Evolutionary conservation across 257 asterid species (phyloP).

Genomic region (Echites panduratus): DNA sequence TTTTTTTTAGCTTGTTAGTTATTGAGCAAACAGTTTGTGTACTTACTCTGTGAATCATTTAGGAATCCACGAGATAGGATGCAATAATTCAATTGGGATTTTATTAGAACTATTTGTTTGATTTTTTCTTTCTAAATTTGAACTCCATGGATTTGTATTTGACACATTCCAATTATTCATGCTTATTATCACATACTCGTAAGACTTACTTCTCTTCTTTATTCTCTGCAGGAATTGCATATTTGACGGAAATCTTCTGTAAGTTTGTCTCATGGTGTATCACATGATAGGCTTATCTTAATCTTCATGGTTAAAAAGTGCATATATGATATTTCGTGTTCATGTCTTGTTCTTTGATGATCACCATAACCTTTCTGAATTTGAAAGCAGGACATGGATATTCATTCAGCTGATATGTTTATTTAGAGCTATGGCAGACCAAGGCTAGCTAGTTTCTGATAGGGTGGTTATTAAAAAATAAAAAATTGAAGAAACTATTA

Average conservation of each 20-base stretch:
- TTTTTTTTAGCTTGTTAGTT: neutral
- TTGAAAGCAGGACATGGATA: neutral
- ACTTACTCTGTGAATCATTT: neutral
- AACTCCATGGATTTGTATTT: neutral
- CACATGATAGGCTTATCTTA: slow-evolving; percentile 8
- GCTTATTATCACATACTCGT: neutral
- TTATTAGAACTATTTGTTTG: neutral
- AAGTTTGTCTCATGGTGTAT: slow-evolving; percentile 41
- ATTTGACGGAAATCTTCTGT: slow-evolving; percentile 90
- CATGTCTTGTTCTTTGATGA: neutral
- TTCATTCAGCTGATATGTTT: neutral
- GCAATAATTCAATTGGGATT: neutral
- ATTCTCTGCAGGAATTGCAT: slow-evolving; percentile 52
- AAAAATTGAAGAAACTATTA: neutral
- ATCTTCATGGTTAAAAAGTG: neutral
- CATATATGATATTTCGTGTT: neutral
- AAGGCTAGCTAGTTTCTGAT: neutral
- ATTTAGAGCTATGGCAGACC: neutral
- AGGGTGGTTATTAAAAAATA: neutral
- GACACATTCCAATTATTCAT: neutral
- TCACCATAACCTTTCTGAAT: neutral
- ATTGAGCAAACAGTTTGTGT: neutral
- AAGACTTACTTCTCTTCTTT: neutral
- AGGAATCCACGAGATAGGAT: neutral
- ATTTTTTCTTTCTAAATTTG: neutral